Percentiles rank a stretch among this genome's conserved stretches.
Evolutionary conservation across 306 rosid genomes (phyloP).

Genomic region (Lithocarpus polystachyus): DNA sequence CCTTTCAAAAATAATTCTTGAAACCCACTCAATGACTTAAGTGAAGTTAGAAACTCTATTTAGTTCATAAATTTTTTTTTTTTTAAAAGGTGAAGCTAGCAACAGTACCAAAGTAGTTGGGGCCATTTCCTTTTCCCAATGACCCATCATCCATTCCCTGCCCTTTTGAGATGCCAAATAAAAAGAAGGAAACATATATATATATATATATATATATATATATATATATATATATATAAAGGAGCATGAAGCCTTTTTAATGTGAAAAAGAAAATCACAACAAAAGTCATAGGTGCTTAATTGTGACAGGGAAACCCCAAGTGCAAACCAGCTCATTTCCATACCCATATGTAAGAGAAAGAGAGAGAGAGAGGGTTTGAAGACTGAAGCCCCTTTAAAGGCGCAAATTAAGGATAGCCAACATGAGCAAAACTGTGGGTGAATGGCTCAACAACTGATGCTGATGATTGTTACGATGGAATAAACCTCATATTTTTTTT

Average conservation of each 20-base stretch:
- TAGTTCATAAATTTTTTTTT: no score
- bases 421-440: conserved; percentile 24
- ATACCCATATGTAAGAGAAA: no score
- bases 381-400: conserved; percentile 29
- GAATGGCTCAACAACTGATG: conserved; percentile 27
- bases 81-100: neutral
- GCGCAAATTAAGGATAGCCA: conserved; percentile 54
- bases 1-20: neutral
- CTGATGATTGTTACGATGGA: conserved; percentile 32
- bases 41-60: no score
- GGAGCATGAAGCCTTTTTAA: neutral
- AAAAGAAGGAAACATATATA: no score
- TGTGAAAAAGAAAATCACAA: neutral
- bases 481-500: conserved; percentile 28
- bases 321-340: no score
- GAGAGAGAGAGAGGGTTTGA: neutral
- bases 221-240: neutral
- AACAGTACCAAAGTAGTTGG: conserved; percentile 24
- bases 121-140: conserved; percentile 13
- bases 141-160: neutral
- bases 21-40: neutral
- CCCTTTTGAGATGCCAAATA: conserved; percentile 20
- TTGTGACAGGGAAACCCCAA: conserved; percentile 19
- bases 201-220: neutral
- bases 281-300: conserved; percentile 19